Base-by-base conservation (phyloP, 2,329 filamentous ascomycete genomes). In the Scedosporium apiospermum region DNA sequence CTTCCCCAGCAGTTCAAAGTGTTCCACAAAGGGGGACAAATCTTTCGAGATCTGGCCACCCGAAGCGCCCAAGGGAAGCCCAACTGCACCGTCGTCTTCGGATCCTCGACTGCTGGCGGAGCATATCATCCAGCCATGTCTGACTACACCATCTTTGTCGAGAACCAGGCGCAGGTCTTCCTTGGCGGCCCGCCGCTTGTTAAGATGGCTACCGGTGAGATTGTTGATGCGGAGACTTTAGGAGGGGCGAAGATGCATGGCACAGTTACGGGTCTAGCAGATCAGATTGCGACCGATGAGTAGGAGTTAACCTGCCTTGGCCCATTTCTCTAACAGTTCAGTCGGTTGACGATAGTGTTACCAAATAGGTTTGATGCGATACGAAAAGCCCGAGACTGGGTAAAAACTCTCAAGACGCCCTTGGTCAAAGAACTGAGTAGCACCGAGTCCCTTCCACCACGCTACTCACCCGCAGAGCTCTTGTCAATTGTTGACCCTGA, bases 141-240 rank as follows among this genome's bases (percentile, higher is more conserved):
- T 1, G 68, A 69, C 63, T 77, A 78, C 61, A 77, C 75, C 71
- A 78, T 70, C 6, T 67, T 70, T 53, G 68, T 64, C 0, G 38
- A 76, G 51, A 70, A n/a, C n/a, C n/a, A n/a, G n/a, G n/a, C n/a
- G n/a, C n/a, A n/a, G n/a, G n/a, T n/a, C n/a, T n/a, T n/a, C 59
- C 69, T 79, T 0, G 77, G 72, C 6, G 76, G 77, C 0, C 77
- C 77, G 0, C 77, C 77, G 0, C 68, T 79, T 6, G 76, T 79
- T 1, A 77, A 78, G 63, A 78, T 78, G 77, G 77, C 77, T 0
- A 79, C 76, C 0, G 76, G 77, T 2, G 77, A 79, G 60, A 65
- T 74, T 0, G 72, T 76, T 21, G 74, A 68, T 1, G 74, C 77
- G 0, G 77, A 79, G 62, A 70, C 69, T 51, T 68, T 79, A 1